These are phyloP conservation scores for Mucor circinelloides DNA, from an alignment of 371 early-diverging fungal genomes.

Conservation along the genomic window DNA sequence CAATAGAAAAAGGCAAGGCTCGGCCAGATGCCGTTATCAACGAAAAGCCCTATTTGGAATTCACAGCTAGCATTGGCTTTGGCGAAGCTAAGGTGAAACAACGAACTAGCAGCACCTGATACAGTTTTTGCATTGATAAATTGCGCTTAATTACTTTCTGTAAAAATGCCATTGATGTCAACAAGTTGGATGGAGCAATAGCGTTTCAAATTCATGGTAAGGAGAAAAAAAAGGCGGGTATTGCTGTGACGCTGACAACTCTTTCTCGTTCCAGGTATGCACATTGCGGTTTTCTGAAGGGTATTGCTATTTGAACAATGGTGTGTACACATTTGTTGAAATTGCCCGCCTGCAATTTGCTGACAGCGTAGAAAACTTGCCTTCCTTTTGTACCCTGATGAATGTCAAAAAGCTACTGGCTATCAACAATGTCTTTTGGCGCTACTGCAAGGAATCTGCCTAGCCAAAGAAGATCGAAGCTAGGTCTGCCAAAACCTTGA, in stretches of 20 bases:
- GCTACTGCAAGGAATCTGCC: constrained; percentile 15
- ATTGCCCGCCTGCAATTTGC: constrained; percentile 30
- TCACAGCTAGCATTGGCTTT: constrained; percentile 17
- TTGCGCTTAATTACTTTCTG: constrained; percentile 29
- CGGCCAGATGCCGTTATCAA: constrained; percentile 32
- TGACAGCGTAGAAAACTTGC: constrained; percentile 26
- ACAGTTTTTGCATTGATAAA: constrained; percentile 15
- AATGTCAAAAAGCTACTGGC: constrained; percentile 27
- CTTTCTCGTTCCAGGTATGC: too few species aligned
- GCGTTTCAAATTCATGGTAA: constrained; percentile 30
- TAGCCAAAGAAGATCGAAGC: constrained; percentile 21
- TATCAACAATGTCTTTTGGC: constrained; percentile 27
- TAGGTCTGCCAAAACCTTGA: constrained; percentile 24
- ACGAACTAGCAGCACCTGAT: constrained; percentile 15
- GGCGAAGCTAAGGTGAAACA: constrained; percentile 15
- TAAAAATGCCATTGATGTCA: constrained; percentile 33
- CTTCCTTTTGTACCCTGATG: constrained; percentile 25
- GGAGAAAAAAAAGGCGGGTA: too few species aligned
- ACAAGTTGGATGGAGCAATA: constrained; percentile 29
- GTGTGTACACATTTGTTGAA: constrained; percentile 32
- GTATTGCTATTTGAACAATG: too few species aligned
- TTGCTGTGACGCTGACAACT: too few species aligned
- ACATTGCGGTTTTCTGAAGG: too few species aligned
- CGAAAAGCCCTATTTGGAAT: constrained; percentile 24
- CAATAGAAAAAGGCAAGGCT: constrained; percentile 26